These are phyloP conservation scores for Fagus sylvatica DNA, from an alignment of 306 rosid genomes.

Conservation along the genomic window DNA sequence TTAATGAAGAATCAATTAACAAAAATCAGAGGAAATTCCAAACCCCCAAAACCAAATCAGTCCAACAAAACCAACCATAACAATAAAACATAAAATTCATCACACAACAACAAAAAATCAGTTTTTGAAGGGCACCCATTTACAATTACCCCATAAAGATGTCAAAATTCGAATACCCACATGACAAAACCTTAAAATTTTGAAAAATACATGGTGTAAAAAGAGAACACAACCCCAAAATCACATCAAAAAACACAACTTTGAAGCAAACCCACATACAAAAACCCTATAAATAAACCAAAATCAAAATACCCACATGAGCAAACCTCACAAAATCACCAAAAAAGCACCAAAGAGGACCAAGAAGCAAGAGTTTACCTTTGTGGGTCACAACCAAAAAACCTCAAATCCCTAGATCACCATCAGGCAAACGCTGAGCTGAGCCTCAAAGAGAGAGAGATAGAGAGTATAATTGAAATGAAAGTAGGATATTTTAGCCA, in stretches of 20 bases:
- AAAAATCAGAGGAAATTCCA: background rate
- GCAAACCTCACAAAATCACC: background rate
- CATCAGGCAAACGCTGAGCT: background rate
- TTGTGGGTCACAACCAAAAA: background rate
- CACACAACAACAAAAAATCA: background rate
- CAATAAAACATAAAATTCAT: background rate
- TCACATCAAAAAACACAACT: background rate
- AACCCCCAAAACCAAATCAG: background rate
- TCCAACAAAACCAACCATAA: background rate
- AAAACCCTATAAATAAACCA: background rate
- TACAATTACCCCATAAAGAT: background rate
- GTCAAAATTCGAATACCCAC: background rate
- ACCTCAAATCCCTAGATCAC: background rate
- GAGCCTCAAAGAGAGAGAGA: background rate
- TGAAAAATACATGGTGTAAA: background rate
- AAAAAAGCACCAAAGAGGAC: background rate
- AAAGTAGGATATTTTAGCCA: slow-evolving; percentile 10
- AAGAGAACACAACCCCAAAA: background rate
- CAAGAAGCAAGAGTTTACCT: slow-evolving; percentile 12
- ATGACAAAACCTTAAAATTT: background rate
- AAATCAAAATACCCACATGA: background rate
- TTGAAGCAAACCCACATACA: background rate
- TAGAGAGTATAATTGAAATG: background rate
- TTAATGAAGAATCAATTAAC: background rate
- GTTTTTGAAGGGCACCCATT: background rate